These are phyloP conservation scores for Elaeis guineensis DNA, from an alignment of 176 grass and related monocot species.

Conservation along the genomic window DNA sequence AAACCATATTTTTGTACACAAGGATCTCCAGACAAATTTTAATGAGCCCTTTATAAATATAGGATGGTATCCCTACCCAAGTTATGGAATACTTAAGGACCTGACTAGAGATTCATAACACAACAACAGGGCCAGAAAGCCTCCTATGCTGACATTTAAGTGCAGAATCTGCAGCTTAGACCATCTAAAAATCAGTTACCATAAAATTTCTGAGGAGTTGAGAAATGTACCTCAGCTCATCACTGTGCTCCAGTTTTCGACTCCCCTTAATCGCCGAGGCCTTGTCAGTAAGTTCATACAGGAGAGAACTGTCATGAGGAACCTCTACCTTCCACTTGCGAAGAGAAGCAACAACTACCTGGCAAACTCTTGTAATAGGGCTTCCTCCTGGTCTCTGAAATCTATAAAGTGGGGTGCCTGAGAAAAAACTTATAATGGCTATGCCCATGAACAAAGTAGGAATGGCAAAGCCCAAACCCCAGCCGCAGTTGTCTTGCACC, in stretches of 20 bases:
- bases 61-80: too few relatives aligned
- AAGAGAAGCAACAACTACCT: slow-evolving; percentile 66
- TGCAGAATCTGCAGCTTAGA: too few relatives aligned
- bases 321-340: slow-evolving; percentile 52
- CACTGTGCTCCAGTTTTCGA: slow-evolving; percentile 64
- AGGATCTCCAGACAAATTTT: too few relatives aligned
- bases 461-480: slow-evolving; percentile 79
- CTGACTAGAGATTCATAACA: too few relatives aligned
- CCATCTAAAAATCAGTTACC: neutral
- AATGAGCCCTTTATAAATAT: too few relatives aligned
- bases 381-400: slow-evolving; percentile 88
- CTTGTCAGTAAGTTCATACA: slow-evolving; percentile 66
- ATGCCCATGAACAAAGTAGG: slow-evolving; percentile 79
- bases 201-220: neutral
- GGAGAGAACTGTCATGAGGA: slow-evolving; percentile 39
- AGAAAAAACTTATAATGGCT: slow-evolving; percentile 80
- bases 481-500: slow-evolving; percentile 85
- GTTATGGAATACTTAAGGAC: too few relatives aligned
- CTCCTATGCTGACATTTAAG: too few relatives aligned
- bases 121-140: too few relatives aligned
- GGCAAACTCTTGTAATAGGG: slow-evolving; percentile 65
- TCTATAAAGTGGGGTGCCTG: slow-evolving; percentile 63
- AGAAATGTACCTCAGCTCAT: slow-evolving; percentile 52
- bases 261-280: slow-evolving; percentile 78
- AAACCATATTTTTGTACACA: too few relatives aligned